These are phyloP conservation scores for Tetracladium marchalianum DNA, from an alignment of 495 filamentous ascomycete genomes.

Conservation along the genomic window DNA sequence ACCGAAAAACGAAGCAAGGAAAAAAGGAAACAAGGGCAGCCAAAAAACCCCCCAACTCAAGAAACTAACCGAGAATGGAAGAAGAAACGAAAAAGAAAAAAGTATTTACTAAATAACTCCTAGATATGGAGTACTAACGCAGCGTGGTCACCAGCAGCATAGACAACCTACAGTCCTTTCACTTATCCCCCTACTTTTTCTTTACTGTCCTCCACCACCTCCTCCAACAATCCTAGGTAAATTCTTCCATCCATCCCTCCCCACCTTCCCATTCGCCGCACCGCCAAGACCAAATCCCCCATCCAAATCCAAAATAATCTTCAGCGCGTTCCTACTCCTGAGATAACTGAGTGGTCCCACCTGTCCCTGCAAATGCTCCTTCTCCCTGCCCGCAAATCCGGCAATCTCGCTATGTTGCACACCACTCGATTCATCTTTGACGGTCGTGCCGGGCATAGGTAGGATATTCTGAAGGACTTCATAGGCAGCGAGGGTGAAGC, in stretches of 20 bases:
- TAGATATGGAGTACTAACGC: too few relatives aligned
- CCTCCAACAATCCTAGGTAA: conserved; percentile 18
- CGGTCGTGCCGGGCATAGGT: conserved; percentile 63
- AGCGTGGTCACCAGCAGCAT: too few relatives aligned
- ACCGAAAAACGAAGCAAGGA: too few relatives aligned
- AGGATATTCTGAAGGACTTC: conserved; percentile 79
- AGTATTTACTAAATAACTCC: too few relatives aligned
- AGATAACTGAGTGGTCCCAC: conserved; percentile 66
- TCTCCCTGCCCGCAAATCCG: neutral
- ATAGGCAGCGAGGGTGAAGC: conserved; percentile 91
- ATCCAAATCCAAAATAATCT: conserved; percentile 91
- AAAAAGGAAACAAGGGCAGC: too few relatives aligned
- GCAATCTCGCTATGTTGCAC: conserved; percentile 26
- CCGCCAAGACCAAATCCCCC: conserved; percentile 60
- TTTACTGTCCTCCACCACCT: neutral
- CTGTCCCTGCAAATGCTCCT: conserved; percentile 33
- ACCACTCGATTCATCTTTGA: conserved; percentile 28
- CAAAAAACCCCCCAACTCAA: too few relatives aligned
- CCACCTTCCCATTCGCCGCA: conserved; percentile 18
- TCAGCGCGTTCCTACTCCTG: conserved; percentile 86
- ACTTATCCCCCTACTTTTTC: too few relatives aligned
- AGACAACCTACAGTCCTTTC: too few relatives aligned
- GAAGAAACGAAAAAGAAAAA: too few relatives aligned
- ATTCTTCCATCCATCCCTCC: conserved; percentile 10
- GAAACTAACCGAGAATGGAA: too few relatives aligned